Conservation (phyloP, 2,329 filamentous ascomycete genomes). For the Chaetomium olivaceum region DNA sequence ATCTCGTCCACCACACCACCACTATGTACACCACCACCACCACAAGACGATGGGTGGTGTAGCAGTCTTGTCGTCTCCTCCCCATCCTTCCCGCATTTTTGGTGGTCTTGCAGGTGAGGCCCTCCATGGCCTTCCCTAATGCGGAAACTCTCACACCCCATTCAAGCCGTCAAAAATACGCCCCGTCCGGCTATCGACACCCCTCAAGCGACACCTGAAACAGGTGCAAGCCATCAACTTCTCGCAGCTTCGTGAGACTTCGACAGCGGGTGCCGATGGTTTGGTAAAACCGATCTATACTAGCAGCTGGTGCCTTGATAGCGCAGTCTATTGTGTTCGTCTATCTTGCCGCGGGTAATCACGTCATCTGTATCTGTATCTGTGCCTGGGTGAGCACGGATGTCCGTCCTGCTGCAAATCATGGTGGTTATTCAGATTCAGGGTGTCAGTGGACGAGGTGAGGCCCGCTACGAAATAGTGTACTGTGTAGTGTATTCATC, state of each 20-base stretch:
- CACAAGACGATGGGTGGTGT: background rate
- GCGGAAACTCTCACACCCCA: background rate
- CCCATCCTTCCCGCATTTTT: background rate
- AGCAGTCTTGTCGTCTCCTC: background rate
- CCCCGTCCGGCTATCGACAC: slow-evolving; percentile 2
- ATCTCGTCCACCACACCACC: background rate
- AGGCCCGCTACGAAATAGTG: background rate
- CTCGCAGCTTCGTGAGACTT: slow-evolving; percentile 10
- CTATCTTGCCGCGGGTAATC: background rate
- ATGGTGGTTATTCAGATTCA: background rate
- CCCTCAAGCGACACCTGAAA: background rate
- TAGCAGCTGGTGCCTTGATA: slow-evolving; percentile 7
- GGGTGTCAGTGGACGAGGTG: background rate
- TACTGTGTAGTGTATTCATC: background rate
- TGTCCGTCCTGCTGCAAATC: slow-evolving; percentile 8
- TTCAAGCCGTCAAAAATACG: background rate
- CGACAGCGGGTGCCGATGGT: background rate
- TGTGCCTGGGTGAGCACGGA: background rate
- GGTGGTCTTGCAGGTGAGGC: background rate
- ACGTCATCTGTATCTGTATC: background rate
- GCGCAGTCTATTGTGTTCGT: background rate
- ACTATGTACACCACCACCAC: background rate
- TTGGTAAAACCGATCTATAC: background rate
- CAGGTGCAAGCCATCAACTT: slow-evolving; percentile 3
- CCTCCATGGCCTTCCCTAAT: background rate